A percentile compares a stretch with the other conserved stretches of the same genome.
Conservation (phyloP, 345 rosid species). For the Microthlaspi erraticum region DNA sequence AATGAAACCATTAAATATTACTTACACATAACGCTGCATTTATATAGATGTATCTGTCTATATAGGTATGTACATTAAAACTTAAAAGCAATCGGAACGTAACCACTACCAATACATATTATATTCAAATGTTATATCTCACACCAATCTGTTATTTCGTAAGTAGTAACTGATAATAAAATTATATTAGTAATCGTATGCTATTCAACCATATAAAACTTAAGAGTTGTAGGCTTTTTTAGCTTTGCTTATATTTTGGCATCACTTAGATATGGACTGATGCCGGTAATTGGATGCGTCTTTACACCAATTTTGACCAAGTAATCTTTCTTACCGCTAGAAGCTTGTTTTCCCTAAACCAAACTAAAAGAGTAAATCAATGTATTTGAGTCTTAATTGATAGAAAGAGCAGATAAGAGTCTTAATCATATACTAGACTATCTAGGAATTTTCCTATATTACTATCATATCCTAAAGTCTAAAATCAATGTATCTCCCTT, state of each 20-base stretch:
- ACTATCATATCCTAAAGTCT: neutral
- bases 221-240: neutral
- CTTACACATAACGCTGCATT: slow-evolving; percentile 28
- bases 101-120: neutral
- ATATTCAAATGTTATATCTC: neutral
- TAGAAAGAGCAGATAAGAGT: too few relatives aligned
- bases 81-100: slow-evolving; percentile 6
- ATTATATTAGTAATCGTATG: neutral
- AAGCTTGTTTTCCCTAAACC: neutral
- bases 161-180: too few relatives aligned
- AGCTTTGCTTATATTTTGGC: neutral
- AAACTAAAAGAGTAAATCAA: too few relatives aligned
- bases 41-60: neutral
- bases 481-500: neutral
- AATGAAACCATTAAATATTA: slow-evolving; percentile 27
- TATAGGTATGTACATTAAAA: neutral
- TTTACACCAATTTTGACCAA: neutral
- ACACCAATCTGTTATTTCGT: neutral
- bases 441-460: too few relatives aligned
- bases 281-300: neutral
- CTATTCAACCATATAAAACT: neutral
- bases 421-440: too few relatives aligned
- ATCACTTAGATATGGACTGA: neutral
- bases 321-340: neutral
- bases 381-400: too few relatives aligned